Base-by-base conservation (phyloP, 2,329 filamentous ascomycete genomes). In the Colletotrichum tofieldiae region DNA sequence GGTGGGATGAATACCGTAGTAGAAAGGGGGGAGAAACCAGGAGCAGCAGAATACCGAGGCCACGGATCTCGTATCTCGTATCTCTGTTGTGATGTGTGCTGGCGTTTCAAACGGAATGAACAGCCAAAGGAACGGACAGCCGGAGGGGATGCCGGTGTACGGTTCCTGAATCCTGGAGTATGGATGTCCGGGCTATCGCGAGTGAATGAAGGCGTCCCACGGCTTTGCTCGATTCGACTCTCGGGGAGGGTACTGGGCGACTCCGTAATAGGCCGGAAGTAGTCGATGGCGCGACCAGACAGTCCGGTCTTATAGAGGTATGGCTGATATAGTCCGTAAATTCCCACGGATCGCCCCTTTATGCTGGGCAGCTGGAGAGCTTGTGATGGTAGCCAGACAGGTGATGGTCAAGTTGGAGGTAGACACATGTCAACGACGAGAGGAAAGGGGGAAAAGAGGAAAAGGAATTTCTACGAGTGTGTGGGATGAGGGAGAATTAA, bases 401-500 rank as follows among this genome's bases (percentile, higher is more conserved):
- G 41, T 32, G 35, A 70, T 39, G 67, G 61, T 65, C 61, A 49
- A 45, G 20, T 51, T 49, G 41, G 47, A 62, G 67, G 62, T 47
- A 72, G 65, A 73, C 71, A 56, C 39, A 26, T 52, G 67, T 72
- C 63, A 59, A 70, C 65, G 45, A 60, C 70, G 37, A 67, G 37
- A 60, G 55, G 37, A 67, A 69, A 52, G 62, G 54, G 45, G 49
- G 52, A 39, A 45, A 60, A 45, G 5, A 51, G n/a, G 35, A 41
- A 59, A 32, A 39, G 45, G 18, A 56, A 39, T 65, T 41, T 41
- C 20, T 20, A 60, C 29, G 29, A 58, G n/a, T 51, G 51, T 52
- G 62, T 67, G 67, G 72, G 72, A 73, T 60, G 61, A 29, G 47
- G 63, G 54, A 66, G 37, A 62, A 63, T 70, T 73, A 67, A 58